Evolutionary conservation across 2,329 filamentous ascomycete species (phyloP), one percentile per base, ranked within the genome.

Genomic region (Thelonectria olida): DNA sequence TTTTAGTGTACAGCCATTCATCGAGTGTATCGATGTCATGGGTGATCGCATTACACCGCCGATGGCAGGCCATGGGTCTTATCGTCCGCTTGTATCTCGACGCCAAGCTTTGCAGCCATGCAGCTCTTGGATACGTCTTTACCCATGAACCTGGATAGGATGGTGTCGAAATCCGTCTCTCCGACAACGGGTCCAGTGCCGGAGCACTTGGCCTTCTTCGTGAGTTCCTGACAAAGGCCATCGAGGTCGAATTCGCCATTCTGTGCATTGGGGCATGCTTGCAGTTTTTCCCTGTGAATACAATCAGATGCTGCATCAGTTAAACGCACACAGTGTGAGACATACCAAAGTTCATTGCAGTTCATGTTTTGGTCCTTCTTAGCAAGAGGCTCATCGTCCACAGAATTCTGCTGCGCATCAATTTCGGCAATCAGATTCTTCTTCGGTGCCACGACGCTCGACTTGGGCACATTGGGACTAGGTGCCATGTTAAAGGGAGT

Each of bases 181-280:
- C 93, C 90, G 22, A 99, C 92, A 17, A 97, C 92, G 12, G 96
- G 92, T 15, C 96, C 95, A 17, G 85, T 90, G 68, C 97, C 92
- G 0, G 93, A 97, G 77, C 96, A 99, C 74, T 95, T 96, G 59
- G 96, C 96, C 81, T 99, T 99, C 76, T 94, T 92, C 66, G 95
- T 92, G 13, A 99, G 87, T 75, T 99, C 94, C 5, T 91, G 91
- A 80, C 96, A 99, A 22, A 99, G 85, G 31, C 90, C 89, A 74
- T 99, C 96, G 49, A 99, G 90, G 68, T 99, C 96, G 67, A 98
- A 93, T 69, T 96, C 94, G 69, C 94, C 94, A 59, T 88, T 92
- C 74, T 94, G 91, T 69, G 97, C 96, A 75, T 91, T 93, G 62
- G 93, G 90, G 76, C 93, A 96, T 34, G 86, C 88, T 80, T 96